Conservation (phyloP, 2,329 filamentous ascomycete species). For the Trichoderma semiorbis region DNA sequence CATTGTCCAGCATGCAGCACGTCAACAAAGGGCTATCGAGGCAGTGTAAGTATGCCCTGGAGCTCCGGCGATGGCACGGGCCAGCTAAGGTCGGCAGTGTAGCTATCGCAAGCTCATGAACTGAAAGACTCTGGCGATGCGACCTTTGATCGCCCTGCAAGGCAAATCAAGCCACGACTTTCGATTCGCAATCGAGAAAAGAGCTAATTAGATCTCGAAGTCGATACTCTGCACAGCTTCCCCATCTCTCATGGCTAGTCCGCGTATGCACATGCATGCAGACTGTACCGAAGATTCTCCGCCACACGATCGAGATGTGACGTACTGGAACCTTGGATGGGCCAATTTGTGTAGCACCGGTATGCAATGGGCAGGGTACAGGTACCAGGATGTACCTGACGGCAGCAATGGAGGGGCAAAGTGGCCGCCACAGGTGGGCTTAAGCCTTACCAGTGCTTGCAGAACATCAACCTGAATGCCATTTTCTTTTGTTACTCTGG, state of each 20-base stretch:
- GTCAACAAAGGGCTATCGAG: not conserved
- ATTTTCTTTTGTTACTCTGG: not conserved
- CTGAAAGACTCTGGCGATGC: not conserved
- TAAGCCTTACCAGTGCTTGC: not conserved
- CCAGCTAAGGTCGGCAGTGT: not conserved
- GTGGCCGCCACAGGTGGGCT: not conserved
- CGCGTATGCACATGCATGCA: conserved; percentile 17
- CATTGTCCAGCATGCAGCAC: conserved; percentile 23
- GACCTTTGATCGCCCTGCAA: not conserved
- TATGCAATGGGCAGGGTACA: not conserved
- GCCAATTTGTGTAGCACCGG: not conserved
- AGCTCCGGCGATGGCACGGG: not conserved
- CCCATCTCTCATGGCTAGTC: not conserved
- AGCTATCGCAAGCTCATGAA: conserved; percentile 13
- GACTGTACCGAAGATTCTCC: conserved; percentile 16
- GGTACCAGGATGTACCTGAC: not conserved
- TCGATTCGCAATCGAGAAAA: not conserved
- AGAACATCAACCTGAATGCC: not conserved
- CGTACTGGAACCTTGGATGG: conserved; percentile 1
- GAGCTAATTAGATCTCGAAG: conserved; percentile 1
- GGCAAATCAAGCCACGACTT: not conserved
- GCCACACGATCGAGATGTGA: conserved; percentile 1
- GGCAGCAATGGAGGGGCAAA: not conserved
- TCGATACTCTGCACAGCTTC: conserved; percentile 3
- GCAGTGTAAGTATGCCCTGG: not conserved